Percentiles rank a stretch among this genome's conserved stretches.
These are phyloP conservation scores for Podospora comata DNA, from an alignment of 495 filamentous ascomycete genomes.

Conservation along the genomic window DNA sequence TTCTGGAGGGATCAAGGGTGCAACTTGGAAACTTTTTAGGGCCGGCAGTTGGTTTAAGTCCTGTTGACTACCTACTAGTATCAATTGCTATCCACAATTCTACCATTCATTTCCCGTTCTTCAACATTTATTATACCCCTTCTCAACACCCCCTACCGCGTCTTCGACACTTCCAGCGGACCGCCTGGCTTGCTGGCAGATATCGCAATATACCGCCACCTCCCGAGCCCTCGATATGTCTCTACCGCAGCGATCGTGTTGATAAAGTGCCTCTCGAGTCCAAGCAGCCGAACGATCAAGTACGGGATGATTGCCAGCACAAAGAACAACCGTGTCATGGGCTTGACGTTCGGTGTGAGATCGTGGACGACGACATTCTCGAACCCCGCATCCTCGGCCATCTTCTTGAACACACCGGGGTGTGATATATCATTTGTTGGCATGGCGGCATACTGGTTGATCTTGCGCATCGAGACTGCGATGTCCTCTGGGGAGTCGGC, in stretches of 20 bases:
- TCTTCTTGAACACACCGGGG: constrained; percentile 29
- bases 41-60: not conserved
- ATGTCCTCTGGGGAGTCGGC: constrained; percentile 30
- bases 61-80: no score
- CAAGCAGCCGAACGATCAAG: constrained; percentile 46
- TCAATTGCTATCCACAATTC: no score
- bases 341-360: constrained; percentile 48
- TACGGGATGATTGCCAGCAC: constrained; percentile 52
- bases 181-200: constrained; percentile 32
- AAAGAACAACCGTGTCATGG: constrained; percentile 53
- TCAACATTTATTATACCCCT: not conserved
- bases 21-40: not conserved
- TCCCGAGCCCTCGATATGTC: constrained; percentile 21
- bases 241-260: constrained; percentile 33
- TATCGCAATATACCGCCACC: constrained; percentile 33
- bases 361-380: constrained; percentile 46
- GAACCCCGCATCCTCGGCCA: constrained; percentile 52
- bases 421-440: constrained; percentile 25
- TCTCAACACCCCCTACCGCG: not conserved
- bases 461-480: constrained; percentile 33
- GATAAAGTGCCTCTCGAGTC: constrained; percentile 39
- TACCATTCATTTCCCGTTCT: no score
- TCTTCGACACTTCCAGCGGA: constrained; percentile 26
- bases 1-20: not conserved
- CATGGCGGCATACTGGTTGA: constrained; percentile 50